A percentile compares a stretch with the other conserved stretches of the same genome.
Conservation (phyloP, 208 protist genomes). For the Leishmania lainsoni region DNA sequence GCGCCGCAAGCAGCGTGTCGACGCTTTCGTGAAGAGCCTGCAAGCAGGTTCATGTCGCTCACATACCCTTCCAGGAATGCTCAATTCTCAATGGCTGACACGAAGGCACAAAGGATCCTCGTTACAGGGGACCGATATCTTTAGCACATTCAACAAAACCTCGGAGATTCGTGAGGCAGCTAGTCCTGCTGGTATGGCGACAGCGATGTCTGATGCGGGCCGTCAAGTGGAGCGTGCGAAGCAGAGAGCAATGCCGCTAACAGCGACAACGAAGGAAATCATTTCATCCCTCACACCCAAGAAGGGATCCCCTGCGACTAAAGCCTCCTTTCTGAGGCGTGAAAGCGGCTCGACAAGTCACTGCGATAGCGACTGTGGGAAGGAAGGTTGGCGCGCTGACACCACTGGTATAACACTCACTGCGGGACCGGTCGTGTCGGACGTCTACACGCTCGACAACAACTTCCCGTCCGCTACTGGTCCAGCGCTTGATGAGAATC, state of each 20-base stretch:
- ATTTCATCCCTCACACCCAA: background rate
- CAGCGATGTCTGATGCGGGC: background rate
- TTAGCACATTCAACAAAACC: background rate
- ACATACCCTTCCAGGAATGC: background rate
- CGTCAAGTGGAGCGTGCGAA: background rate
- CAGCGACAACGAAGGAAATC: background rate
- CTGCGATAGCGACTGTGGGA: background rate
- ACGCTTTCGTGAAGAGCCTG: background rate
- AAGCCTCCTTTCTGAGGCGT: background rate
- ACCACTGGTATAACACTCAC: background rate
- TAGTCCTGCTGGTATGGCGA: background rate
- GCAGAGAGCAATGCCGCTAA: background rate
- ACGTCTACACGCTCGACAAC: background rate
- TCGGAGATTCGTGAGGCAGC: background rate
- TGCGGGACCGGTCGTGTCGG: background rate
- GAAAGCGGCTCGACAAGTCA: background rate
- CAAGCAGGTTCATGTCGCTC: background rate
- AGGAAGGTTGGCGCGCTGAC: background rate
- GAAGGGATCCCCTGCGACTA: background rate
- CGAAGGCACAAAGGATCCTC: too few relatives aligned
- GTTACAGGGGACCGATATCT: background rate
- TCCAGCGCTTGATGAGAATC: slow-evolving; percentile 5
- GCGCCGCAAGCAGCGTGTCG: slow-evolving; percentile 13
- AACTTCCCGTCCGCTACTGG: slow-evolving; percentile 12
- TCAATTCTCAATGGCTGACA: background rate